Conservation (phyloP, 352 stramenopile species). For the Phytophthora pistaciae region DNA sequence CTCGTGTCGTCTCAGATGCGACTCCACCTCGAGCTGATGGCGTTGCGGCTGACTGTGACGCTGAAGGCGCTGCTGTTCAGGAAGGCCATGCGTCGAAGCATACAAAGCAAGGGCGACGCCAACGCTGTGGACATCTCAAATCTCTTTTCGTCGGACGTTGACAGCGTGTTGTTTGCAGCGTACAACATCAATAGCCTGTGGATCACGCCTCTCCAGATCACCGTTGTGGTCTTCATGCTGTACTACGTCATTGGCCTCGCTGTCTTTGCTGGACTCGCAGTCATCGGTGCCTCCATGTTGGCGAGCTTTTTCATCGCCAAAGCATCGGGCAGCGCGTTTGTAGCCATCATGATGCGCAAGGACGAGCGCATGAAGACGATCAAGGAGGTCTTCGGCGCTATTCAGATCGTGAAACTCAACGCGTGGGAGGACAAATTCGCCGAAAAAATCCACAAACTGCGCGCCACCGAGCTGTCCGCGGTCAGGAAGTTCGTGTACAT, state of each 20-base stretch:
- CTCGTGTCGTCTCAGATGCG: slow-evolving; percentile 35
- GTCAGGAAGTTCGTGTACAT: slow-evolving; percentile 66
- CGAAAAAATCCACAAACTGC: slow-evolving; percentile 75
- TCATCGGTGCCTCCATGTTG: slow-evolving; percentile 43
- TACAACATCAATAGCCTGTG: slow-evolving; percentile 55
- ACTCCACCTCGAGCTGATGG: slow-evolving; percentile 39
- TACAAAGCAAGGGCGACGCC: slow-evolving; percentile 22
- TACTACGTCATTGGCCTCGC: slow-evolving; percentile 47
- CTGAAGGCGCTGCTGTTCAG: slow-evolving; percentile 53
- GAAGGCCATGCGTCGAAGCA: slow-evolving; percentile 47
- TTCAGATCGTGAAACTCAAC: slow-evolving; percentile 97
- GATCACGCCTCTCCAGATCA: slow-evolving; percentile 57
- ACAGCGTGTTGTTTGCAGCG: slow-evolving; percentile 52
- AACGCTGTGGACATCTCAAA: slow-evolving; percentile 88
- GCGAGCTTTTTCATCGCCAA: slow-evolving; percentile 67
- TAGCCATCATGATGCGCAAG: slow-evolving; percentile 8
- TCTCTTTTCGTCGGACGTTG: slow-evolving; percentile 92
- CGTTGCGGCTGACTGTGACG: slow-evolving; percentile 41
- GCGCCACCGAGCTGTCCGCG: slow-evolving; percentile 88
- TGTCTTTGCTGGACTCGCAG: slow-evolving; percentile 49
- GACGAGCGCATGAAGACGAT: slow-evolving; percentile 81
- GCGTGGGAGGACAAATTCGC: slow-evolving; percentile 90
- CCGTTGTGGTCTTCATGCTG: slow-evolving; percentile 45
- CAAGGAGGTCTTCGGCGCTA: slow-evolving; percentile 92
- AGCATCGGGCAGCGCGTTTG: slow-evolving; percentile 60